Base-by-base conservation (phyloP, 371 early-diverging fungal genomes). In the Lichtheimia ramosa region DNA sequence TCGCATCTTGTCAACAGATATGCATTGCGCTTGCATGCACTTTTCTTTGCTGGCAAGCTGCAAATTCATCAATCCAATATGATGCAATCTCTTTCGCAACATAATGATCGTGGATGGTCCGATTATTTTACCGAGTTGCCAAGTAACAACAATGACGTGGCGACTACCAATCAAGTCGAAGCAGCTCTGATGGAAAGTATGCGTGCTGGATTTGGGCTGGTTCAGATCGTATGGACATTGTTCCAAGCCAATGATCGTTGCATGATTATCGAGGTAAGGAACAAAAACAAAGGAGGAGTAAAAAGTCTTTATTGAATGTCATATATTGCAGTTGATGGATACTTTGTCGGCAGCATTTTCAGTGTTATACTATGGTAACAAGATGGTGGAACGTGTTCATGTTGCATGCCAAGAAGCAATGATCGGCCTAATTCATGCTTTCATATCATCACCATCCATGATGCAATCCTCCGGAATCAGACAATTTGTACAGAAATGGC, bases 351-450 rank as follows among this genome's bases (percentile, higher is more conserved):
- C 60, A 6, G 73, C 69, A 5, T 66, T 59, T 23, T 65, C 73
- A 4, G 52, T 69, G 2, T 60, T 73, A 12, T 73, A 73, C 40
- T 73, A 68, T 62, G 69, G 73, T 10, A 62, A 62, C 43, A 68
- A 69, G 43, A 62, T 73, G 58, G 8, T 51, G 4, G 23, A 25
- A n/a, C 51, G 53, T 54, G 40, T 43, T 43, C 54, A 49, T 23
- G 40, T 56, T 6, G 39, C 54, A n/a, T 57, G 49, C 15, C 24
- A 49, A 16, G 58, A 57, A 7, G 49, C 23, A 27, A 49, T 49
- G 58, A 14, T 49, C 2, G 34, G 49, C 3, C 40, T 57, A 40
- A 8, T 57, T 16, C 16, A 57, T 40, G 58, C 39, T 14, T 49
- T 57, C 48, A 48, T 28, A 5, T 34, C 34, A 5, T 57, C 58